phyloP scores from a whole-genome alignment of 2,329 filamentous ascomycete species.

The Aspergillus oerlinghausenensis region DNA sequence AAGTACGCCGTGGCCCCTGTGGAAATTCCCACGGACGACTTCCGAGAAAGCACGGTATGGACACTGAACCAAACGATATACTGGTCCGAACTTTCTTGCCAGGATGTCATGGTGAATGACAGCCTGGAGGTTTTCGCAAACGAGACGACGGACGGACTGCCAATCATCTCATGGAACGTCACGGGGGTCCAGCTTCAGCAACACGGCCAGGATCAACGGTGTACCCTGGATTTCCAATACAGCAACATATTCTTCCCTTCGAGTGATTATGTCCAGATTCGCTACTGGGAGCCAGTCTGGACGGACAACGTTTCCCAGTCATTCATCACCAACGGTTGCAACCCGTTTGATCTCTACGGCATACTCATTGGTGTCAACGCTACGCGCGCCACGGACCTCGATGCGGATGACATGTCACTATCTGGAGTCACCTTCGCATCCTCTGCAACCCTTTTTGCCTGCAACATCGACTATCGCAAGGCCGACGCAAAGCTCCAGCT shows the following conservation, averaged over 20 bases:
- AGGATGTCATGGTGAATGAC: constrained; percentile 15
- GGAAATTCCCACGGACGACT: constrained; percentile 23
- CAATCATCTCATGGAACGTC: constrained; percentile 26
- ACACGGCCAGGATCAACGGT: constrained; percentile 10
- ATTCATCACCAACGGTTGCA: constrained; percentile 23
- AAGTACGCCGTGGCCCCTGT: constrained; percentile 30
- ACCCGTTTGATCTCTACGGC: constrained; percentile 30
- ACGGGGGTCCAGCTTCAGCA: constrained; percentile 20
- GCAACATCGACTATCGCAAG: constrained; percentile 26
- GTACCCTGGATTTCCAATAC: constrained; percentile 27
- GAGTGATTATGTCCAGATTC: constrained; percentile 29
- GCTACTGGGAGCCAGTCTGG: constrained; percentile 32
- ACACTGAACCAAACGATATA: constrained; percentile 30
- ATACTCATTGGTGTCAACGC: constrained; percentile 29
- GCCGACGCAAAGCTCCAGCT: constrained; percentile 25
- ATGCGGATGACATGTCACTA: constrained; percentile 3
- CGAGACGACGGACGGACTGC: constrained; percentile 10
- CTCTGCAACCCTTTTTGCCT: constrained; percentile 28
- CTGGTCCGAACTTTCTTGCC: constrained; percentile 25
- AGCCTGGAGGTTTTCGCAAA: constrained; percentile 20
- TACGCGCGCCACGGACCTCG: constrained; percentile 9
- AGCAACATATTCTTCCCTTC: constrained; percentile 24
- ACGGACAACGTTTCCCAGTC: constrained; percentile 6
- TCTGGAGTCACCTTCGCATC: constrained; percentile 16
- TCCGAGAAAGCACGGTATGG: constrained; percentile 25